Percentiles rank a stretch among this genome's conserved stretches.
These are phyloP conservation scores for Xylaria sp. DNA, from an alignment of 2,329 filamentous ascomycete species.

Conservation along the genomic window DNA sequence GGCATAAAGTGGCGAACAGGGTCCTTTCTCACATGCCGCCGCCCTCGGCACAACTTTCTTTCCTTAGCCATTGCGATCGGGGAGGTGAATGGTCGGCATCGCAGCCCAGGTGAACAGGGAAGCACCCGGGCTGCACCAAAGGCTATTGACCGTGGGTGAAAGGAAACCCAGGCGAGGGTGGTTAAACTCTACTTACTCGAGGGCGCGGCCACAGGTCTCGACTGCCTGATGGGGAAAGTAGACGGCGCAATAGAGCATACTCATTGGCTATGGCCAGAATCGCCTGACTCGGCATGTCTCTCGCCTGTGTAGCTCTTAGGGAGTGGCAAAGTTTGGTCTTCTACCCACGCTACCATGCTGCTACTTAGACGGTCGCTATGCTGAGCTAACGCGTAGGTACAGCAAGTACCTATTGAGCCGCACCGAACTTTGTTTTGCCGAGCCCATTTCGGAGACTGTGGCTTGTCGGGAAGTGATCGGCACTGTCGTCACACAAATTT, in stretches of 20 bases:
- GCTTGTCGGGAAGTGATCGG: conserved; percentile 39
- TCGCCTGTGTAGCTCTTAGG: conserved; percentile 37
- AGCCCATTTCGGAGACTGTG: conserved; percentile 37
- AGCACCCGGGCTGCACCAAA: background rate
- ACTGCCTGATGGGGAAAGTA: conserved; percentile 48
- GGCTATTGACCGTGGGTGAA: background rate
- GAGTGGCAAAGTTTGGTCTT: background rate
- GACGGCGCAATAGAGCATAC: conserved; percentile 34
- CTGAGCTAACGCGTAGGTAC: background rate
- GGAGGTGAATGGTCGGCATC: background rate
- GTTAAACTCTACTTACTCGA: conserved; percentile 36
- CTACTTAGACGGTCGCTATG: conserved; percentile 8
- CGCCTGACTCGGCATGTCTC: conserved; percentile 38
- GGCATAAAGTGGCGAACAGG: conserved; percentile 14
- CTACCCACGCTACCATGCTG: conserved; percentile 6
- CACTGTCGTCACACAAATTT: conserved; percentile 32
- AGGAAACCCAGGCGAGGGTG: background rate
- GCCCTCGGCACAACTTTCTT: background rate
- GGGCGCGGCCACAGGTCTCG: conserved; percentile 40
- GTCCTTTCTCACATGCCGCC: background rate
- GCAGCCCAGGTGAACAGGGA: background rate
- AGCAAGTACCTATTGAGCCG: conserved; percentile 24
- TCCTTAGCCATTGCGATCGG: background rate
- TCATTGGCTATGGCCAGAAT: conserved; percentile 42
- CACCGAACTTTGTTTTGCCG: conserved; percentile 20